A percentile compares a stretch with the other conserved stretches of the same genome.
These are phyloP conservation scores for Colletotrichum trifolii DNA, from an alignment of 2,329 filamentous ascomycete genomes.

Conservation along the genomic window DNA sequence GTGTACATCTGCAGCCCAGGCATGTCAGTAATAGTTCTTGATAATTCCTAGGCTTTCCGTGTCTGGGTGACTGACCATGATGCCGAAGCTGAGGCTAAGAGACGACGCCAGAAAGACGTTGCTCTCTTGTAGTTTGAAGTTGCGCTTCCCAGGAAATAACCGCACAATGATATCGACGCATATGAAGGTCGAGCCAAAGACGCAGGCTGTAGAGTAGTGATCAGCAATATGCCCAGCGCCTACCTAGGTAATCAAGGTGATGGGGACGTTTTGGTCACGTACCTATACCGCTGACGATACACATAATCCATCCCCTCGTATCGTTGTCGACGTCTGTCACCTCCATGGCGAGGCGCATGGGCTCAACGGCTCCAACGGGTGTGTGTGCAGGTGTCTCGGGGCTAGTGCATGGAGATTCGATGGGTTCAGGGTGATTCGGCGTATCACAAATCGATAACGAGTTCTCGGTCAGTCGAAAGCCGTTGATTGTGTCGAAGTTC, in stretches of 20 bases:
- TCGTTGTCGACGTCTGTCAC: constrained; percentile 74
- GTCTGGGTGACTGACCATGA: constrained; percentile 76
- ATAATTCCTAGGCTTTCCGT: neutral
- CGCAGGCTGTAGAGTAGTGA: constrained; percentile 60
- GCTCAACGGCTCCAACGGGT: constrained; percentile 30
- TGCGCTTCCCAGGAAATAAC: constrained; percentile 75
- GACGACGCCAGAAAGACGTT: constrained; percentile 89
- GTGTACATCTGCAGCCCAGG: constrained; percentile 78
- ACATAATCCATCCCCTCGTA: constrained; percentile 93
- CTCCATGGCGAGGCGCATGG: constrained; percentile 50
- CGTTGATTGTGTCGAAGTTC: neutral
- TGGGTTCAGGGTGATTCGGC: neutral
- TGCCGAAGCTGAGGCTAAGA: constrained; percentile 91
- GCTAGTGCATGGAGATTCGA: constrained; percentile 24
- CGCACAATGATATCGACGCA: constrained; percentile 85
- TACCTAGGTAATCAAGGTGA: neutral
- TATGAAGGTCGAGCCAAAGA: constrained; percentile 84
- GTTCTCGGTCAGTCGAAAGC: neutral
- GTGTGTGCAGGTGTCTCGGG: constrained; percentile 19
- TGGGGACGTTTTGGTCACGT: constrained; percentile 43
- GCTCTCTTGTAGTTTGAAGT: constrained; percentile 90
- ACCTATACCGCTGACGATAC: constrained; percentile 81
- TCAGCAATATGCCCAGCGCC: constrained; percentile 31
- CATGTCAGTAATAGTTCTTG: constrained; percentile 14
- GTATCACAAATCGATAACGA: neutral